A percentile compares a stretch with the other conserved stretches of the same genome.
These are phyloP conservation scores for sorghum (Sorghum bicolor) DNA, from an alignment of 176 grass and related monocot species.

Conservation along the genomic window DNA sequence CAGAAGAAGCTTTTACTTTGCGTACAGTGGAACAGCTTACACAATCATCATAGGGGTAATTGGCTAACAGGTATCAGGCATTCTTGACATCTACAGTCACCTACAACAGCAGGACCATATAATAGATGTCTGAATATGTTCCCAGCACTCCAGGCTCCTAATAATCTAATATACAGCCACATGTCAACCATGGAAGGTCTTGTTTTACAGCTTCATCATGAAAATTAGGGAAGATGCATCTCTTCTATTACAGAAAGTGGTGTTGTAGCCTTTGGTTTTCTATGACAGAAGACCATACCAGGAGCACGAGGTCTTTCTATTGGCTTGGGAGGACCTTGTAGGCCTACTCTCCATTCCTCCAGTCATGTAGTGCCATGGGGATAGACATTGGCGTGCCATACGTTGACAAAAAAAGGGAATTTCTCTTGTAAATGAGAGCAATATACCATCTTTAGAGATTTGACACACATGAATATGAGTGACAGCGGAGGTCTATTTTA, in stretches of 20 bases:
- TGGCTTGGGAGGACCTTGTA: background rate
- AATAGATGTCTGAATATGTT: background rate
- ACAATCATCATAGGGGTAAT: background rate
- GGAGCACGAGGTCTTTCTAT: background rate
- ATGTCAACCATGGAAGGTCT: background rate
- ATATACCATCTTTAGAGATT: background rate
- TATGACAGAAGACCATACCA: background rate
- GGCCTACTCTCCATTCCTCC: background rate
- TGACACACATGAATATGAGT: background rate
- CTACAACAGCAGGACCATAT: background rate
- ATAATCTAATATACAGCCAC: background rate
- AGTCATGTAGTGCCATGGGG: background rate
- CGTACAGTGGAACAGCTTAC: constrained; percentile 45
- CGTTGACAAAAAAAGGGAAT: background rate
- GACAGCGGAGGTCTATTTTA: too few relatives aligned
- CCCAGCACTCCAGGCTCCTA: background rate
- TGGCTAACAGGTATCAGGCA: background rate
- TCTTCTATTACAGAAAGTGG: background rate
- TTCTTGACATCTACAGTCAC: background rate
- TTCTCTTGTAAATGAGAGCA: background rate
- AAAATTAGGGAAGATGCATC: background rate
- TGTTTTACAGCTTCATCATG: background rate
- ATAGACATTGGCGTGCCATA: background rate
- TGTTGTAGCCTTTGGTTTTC: background rate
- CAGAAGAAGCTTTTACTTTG: constrained; percentile 44